Evolutionary conservation across 148 eudicot genomes (phyloP).

Genomic region (Talinum fruticosum): DNA sequence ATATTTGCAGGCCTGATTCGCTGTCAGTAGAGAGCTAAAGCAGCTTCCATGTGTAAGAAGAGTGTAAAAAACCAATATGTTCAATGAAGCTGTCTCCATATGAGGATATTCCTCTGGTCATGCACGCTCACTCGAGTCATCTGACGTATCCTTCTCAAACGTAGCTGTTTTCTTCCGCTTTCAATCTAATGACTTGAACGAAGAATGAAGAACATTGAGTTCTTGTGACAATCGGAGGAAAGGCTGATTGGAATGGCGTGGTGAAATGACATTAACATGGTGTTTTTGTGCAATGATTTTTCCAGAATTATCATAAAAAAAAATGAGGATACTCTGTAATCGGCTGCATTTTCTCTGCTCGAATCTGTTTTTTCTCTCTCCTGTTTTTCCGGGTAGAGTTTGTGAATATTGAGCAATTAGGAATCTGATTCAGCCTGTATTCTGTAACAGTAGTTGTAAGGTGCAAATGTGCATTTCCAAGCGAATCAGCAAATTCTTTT

Average conservation of each 20-base stretch:
- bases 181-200: not conserved
- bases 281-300: not conserved
- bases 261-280: not conserved
- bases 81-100: slow-evolving; percentile 15
- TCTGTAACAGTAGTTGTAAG: slow-evolving; percentile 18
- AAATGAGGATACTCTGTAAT: not conserved
- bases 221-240: not conserved
- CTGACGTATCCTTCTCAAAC: slow-evolving; percentile 8
- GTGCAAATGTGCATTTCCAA: slow-evolving; percentile 14
- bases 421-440: slow-evolving; percentile 18
- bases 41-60: slow-evolving; percentile 3
- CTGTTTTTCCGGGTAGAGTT: slow-evolving; percentile 1
- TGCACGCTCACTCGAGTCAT: slow-evolving; percentile 7
- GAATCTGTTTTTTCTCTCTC: slow-evolving; percentile 2
- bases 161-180: slow-evolving; percentile 6
- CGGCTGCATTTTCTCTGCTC: slow-evolving; percentile 6
- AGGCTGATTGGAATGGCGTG: not conserved
- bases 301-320: not conserved
- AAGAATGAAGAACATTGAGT: slow-evolving; percentile 1
- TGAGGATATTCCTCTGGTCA: slow-evolving; percentile 1
- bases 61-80: slow-evolving; percentile 20
- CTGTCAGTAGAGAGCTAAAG: slow-evolving; percentile 31
- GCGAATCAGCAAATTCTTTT: slow-evolving; percentile 17
- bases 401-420: slow-evolving; percentile 33
- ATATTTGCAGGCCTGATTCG: slow-evolving; percentile 53